phyloP scores from a whole-genome alignment of 2,329 filamentous ascomycete species.

The Ceratocystis eucalypticola region DNA sequence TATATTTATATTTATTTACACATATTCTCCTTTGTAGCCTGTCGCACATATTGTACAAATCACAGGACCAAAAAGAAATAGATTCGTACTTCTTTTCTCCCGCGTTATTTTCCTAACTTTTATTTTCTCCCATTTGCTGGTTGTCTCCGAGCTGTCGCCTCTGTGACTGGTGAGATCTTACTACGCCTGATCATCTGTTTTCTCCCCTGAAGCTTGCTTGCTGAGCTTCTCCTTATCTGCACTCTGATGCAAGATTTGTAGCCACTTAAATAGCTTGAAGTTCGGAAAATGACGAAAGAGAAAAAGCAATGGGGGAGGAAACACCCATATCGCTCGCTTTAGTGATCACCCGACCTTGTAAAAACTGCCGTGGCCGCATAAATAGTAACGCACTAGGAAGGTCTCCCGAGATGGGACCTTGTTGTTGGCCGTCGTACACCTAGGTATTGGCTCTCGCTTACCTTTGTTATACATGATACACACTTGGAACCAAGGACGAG shows the following conservation, averaged over 20 bases:
- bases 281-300: too few species aligned
- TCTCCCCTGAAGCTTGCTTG: too few species aligned
- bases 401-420: neutral
- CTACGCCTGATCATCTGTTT: too few species aligned
- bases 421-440: neutral
- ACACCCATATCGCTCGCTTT: neutral
- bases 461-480: neutral
- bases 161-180: neutral
- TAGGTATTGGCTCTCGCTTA: conserved; percentile 3
- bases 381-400: neutral
- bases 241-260: neutral
- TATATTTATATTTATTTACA: too few species aligned
- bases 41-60: too few species aligned
- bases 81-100: neutral
- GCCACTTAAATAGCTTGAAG: neutral
- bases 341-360: neutral
- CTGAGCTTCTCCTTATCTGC: neutral
- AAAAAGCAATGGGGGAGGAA: too few species aligned
- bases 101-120: neutral
- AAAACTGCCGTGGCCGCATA: neutral
- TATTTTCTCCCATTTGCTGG: neutral
- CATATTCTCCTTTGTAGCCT: too few species aligned
- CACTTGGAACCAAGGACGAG: neutral
- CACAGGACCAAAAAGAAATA: too few species aligned
- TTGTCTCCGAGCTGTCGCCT: neutral